Evolutionary conservation across 164 flowering plant species (phyloP).

Genomic region (Piper betle): DNA sequence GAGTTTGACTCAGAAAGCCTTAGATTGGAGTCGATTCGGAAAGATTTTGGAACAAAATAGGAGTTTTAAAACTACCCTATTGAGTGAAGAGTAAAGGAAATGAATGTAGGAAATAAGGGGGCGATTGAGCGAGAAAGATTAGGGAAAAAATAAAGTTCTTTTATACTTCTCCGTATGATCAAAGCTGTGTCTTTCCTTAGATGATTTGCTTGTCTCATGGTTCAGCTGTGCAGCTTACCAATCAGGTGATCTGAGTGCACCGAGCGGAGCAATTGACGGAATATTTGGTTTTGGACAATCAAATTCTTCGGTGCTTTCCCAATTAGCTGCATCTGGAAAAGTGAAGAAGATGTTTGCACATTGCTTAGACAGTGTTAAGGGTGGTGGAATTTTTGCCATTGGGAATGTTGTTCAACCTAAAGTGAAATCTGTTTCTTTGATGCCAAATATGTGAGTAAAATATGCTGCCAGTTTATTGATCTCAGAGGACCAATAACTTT

Average conservation of each 20-base stretch:
- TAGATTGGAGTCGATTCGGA: too few relatives aligned
- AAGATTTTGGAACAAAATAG: too few relatives aligned
- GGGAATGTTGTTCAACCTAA: slow-evolving; percentile 77
- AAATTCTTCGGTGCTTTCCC: slow-evolving; percentile 82
- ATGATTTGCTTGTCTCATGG: not conserved
- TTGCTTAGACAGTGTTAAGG: slow-evolving; percentile 62
- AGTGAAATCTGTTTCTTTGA: slow-evolving; percentile 63
- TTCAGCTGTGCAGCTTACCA: slow-evolving; percentile 72
- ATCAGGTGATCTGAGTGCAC: slow-evolving; percentile 62
- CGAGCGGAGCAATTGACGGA: slow-evolving; percentile 77
- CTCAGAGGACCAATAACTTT: too few relatives aligned
- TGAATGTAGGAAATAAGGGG: too few relatives aligned
- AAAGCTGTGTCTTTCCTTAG: not conserved
- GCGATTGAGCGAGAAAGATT: too few relatives aligned
- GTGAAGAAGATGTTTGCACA: slow-evolving; percentile 77
- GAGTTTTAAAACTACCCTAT: too few relatives aligned
- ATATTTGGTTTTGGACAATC: slow-evolving; percentile 92
- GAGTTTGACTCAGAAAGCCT: too few relatives aligned
- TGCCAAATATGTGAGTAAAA: slow-evolving; percentile 66
- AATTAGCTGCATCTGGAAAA: slow-evolving; percentile 66
- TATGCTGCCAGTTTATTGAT: too few relatives aligned
- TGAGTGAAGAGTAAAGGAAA: too few relatives aligned
- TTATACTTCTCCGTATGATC: not conserved
- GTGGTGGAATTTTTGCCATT: slow-evolving; percentile 95
- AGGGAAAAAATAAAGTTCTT: too few relatives aligned